Evolutionary conservation across 208 protist species (phyloP).

Genomic region (Vickermania ingenoplastis): DNA sequence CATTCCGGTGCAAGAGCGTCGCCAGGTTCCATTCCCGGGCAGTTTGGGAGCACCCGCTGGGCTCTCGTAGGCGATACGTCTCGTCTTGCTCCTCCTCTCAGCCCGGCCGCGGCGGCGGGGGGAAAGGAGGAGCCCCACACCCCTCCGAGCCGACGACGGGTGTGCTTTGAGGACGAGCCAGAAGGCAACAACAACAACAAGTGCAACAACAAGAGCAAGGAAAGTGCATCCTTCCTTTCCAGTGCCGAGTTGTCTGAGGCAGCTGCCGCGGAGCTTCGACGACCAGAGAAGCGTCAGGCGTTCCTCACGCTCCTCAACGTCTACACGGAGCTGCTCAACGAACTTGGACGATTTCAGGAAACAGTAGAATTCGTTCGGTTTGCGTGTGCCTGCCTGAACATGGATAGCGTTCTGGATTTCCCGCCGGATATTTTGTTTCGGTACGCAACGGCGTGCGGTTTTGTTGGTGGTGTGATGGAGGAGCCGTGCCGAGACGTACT

Average conservation of each 20-base stretch:
- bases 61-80: too few species aligned
- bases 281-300: slow-evolving; percentile 29
- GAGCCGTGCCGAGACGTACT: slow-evolving; percentile 73
- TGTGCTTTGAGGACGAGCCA: neutral
- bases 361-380: slow-evolving; percentile 62
- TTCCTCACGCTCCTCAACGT: slow-evolving; percentile 86
- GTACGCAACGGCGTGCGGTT: slow-evolving; percentile 72
- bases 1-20: neutral
- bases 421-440: slow-evolving; percentile 80
- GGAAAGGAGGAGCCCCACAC: neutral
- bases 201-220: slow-evolving; percentile 15
- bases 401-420: slow-evolving; percentile 53
- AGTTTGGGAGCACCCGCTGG: too few species aligned
- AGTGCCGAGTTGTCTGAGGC: neutral
- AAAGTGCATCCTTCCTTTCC: neutral
- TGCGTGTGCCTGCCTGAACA: slow-evolving; percentile 48
- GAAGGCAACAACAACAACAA: slow-evolving; percentile 8
- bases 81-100: too few species aligned
- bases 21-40: too few species aligned
- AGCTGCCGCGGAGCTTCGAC: slow-evolving; percentile 5
- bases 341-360: slow-evolving; percentile 68
- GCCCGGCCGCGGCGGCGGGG: neutral
- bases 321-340: slow-evolving; percentile 78
- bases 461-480: slow-evolving; percentile 36
- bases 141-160: neutral